Evolutionary conservation across 2,329 filamentous ascomycete genomes (phyloP).

Genomic region (Thermoascus crustaceus): DNA sequence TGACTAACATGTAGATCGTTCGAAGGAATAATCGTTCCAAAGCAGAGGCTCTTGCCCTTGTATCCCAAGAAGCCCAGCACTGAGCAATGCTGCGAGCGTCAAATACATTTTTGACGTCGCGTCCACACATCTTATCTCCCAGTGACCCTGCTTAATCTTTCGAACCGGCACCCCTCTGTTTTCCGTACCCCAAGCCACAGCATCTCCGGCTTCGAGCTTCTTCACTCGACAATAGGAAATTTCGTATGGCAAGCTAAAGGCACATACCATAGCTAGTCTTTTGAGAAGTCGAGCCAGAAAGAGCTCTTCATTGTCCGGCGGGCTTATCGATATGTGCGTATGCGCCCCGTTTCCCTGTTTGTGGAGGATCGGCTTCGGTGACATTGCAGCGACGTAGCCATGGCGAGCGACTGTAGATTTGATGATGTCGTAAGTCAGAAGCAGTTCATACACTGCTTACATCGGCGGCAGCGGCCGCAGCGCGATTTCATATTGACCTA

Average conservation of each 20-base stretch:
- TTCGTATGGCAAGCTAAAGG: conserved; percentile 10
- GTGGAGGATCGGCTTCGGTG: no score
- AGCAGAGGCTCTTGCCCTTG: no score
- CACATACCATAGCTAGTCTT: conserved; percentile 7
- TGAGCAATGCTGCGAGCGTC: conserved; percentile 10
- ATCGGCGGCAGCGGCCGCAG: no score
- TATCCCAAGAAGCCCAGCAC: conserved; percentile 12
- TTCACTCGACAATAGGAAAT: conserved; percentile 8
- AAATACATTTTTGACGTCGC: conserved; percentile 18
- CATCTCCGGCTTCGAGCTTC: conserved; percentile 5
- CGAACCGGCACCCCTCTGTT: conserved; percentile 11
- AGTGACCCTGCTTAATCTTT: conserved; percentile 14
- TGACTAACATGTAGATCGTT: no score
- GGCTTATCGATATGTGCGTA: conserved; percentile 12
- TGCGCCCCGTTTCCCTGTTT: no score
- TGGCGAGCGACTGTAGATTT: no score
- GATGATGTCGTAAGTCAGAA: no score
- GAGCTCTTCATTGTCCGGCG: conserved; percentile 2
- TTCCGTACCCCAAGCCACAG: conserved; percentile 13
- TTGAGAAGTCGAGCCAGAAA: conserved; percentile 11
- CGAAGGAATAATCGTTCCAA: no score
- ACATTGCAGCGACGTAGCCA: no score
- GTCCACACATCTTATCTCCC: conserved; percentile 16
- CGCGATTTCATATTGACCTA: no score
- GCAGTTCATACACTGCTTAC: no score